A percentile compares a stretch with the other conserved stretches of the same genome.
These are phyloP conservation scores for Trichophyton mentagrophytes DNA, from an alignment of 2,329 filamentous ascomycete species.

Conservation along the genomic window DNA sequence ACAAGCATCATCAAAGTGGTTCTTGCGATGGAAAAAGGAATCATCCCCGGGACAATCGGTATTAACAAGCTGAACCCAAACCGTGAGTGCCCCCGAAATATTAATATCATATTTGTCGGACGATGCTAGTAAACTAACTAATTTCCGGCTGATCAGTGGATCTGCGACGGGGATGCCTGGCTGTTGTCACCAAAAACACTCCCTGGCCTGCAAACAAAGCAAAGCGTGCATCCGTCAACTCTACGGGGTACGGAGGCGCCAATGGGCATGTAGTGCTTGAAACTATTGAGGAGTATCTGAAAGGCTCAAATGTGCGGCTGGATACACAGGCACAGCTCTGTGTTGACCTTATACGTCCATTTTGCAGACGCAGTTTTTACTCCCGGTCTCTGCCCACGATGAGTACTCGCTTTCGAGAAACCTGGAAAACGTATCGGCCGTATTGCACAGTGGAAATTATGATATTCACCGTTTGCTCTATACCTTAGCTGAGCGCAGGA, in stretches of 20 bases:
- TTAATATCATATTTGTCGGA: neutral
- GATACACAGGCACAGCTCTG: too few relatives aligned
- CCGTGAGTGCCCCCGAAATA: neutral
- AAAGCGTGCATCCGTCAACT: conserved; percentile 13
- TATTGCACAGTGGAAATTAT: neutral
- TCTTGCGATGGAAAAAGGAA: conserved; percentile 19
- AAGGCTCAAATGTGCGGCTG: too few relatives aligned
- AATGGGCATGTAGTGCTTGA: conserved; percentile 11
- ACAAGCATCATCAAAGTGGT: conserved; percentile 20
- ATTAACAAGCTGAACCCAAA: neutral
- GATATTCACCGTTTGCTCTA: neutral
- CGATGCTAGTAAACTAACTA: neutral
- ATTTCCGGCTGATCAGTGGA: neutral
- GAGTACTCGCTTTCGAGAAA: neutral
- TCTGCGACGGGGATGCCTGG: too few relatives aligned
- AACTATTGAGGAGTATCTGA: too few relatives aligned
- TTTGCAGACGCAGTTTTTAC: neutral
- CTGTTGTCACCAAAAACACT: too few relatives aligned
- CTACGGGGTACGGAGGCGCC: conserved; percentile 14
- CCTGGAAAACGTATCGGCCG: neutral
- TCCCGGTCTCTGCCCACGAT: conserved; percentile 3
- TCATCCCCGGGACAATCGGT: conserved; percentile 18
- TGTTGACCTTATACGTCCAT: neutral
- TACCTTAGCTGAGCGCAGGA: neutral
- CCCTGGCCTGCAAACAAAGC: too few relatives aligned